These are phyloP conservation scores for Pythium phragmiticola DNA, from an alignment of 352 stramenopile genomes.

Conservation along the genomic window DNA sequence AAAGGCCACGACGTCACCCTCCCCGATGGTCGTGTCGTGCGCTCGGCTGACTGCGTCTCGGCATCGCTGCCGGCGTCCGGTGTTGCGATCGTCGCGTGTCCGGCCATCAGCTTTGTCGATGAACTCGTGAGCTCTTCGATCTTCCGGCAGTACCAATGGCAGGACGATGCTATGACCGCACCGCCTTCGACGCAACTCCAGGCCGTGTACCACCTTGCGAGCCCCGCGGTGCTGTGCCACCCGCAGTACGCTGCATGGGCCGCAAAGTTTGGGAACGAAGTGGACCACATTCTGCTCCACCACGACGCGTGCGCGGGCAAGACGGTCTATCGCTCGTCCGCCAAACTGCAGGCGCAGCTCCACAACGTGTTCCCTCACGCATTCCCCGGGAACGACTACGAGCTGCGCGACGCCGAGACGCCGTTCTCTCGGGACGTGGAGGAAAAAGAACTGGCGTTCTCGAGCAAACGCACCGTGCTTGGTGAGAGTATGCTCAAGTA, in stretches of 20 bases:
- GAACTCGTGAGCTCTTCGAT: constrained; percentile 38
- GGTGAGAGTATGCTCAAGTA: constrained; percentile 79
- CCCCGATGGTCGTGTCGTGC: constrained; percentile 56
- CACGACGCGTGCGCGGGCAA: constrained; percentile 51
- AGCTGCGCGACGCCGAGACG: constrained; percentile 37
- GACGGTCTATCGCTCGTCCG: constrained; percentile 72
- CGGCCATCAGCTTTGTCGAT: constrained; percentile 58
- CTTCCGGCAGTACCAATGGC: constrained; percentile 47
- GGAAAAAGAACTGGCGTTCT: constrained; percentile 15
- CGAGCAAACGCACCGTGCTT: constrained; percentile 35
- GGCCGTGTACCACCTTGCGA: constrained; percentile 64
- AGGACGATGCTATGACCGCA: neutral
- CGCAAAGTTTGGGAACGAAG: constrained; percentile 48
- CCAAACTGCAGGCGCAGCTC: constrained; percentile 68
- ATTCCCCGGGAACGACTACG: constrained; percentile 57
- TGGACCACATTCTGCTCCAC: constrained; percentile 61
- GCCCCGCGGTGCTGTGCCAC: constrained; percentile 44
- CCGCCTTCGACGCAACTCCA: constrained; percentile 44
- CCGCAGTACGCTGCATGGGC: constrained; percentile 62
- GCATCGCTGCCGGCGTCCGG: constrained; percentile 51
- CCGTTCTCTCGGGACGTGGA: constrained; percentile 35
- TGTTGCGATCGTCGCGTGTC: constrained; percentile 61
- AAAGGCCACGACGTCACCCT: constrained; percentile 79
- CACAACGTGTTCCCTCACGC: constrained; percentile 58
- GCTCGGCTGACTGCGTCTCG: constrained; percentile 67